Conservation (phyloP, 495 filamentous ascomycete species). For the Neurospora sp. region DNA sequence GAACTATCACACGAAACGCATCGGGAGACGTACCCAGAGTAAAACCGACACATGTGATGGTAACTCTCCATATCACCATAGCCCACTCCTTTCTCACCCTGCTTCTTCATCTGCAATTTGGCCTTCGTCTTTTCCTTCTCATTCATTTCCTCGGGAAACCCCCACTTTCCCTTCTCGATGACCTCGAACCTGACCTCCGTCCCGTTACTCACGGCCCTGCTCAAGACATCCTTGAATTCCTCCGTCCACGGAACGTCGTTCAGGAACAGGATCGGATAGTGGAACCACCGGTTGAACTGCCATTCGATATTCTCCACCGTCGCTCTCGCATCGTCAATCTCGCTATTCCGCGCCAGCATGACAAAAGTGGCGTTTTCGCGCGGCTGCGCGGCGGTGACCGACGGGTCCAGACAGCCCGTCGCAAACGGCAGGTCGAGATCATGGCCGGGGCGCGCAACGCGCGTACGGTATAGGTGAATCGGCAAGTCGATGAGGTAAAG, state of each 20-base stretch:
- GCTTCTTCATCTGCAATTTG: conserved; percentile 71
- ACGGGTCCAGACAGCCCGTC: conserved; percentile 31
- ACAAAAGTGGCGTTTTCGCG: conserved; percentile 90
- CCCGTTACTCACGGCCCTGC: conserved; percentile 60
- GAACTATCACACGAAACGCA: background rate
- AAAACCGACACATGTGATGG: conserved; percentile 96
- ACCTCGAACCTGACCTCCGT: conserved; percentile 61
- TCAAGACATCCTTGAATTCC: conserved; percentile 78
- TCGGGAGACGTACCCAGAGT: conserved; percentile 60
- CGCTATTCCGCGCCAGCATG: conserved; percentile 86
- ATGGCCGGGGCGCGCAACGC: conserved; percentile 20
- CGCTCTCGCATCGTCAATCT: conserved; percentile 79
- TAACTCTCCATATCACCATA: conserved; percentile 99
- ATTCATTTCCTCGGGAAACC: conserved; percentile 87
- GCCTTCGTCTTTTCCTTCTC: conserved; percentile 52
- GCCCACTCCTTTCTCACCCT: conserved; percentile 83
- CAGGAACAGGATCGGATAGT: conserved; percentile 94
- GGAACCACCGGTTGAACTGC: conserved; percentile 95
- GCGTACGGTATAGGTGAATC: conserved; percentile 18
- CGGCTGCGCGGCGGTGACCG: conserved; percentile 35
- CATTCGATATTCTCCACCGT: conserved; percentile 88
- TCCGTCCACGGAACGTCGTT: conserved; percentile 84
- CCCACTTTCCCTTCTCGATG: conserved; percentile 75
- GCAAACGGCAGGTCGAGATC: conserved; percentile 36
- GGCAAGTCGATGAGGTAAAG: conserved; percentile 18